Evolutionary conservation across 208 protist genomes (phyloP).

Genomic region (Leishmania tarentolae): DNA sequence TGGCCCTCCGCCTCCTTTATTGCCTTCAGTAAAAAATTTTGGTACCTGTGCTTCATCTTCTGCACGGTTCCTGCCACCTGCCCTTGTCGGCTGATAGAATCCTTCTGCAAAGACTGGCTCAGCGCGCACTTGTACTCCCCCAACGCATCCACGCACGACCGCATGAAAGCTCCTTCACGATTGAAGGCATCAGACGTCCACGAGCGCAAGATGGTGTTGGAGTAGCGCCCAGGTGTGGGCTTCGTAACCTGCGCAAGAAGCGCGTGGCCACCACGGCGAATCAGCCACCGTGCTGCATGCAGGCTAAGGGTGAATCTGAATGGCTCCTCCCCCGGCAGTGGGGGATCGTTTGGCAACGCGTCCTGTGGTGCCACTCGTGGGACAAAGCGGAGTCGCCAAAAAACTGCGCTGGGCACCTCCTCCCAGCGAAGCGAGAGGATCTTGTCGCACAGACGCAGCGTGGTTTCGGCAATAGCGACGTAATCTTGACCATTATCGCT

Average conservation of each 20-base stretch:
- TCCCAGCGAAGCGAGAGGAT: conserved; percentile 40
- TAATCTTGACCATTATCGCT: conserved; percentile 82
- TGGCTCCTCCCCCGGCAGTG: conserved; percentile 27
- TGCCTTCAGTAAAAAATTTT: conserved; percentile 51
- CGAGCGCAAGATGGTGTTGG: conserved; percentile 44
- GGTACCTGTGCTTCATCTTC: conserved; percentile 42
- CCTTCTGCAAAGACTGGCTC: conserved; percentile 41
- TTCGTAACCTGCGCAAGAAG: conserved; percentile 8
- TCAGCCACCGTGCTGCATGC: conserved; percentile 49
- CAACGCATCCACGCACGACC: conserved; percentile 46
- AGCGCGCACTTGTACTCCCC: conserved; percentile 61
- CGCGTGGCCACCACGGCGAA: conserved; percentile 14
- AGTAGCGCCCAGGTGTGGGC: conserved; percentile 12
- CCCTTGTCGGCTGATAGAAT: conserved; percentile 47
- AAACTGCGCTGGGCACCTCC: conserved; percentile 8
- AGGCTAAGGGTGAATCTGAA: conserved; percentile 40
- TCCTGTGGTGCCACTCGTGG: background rate
- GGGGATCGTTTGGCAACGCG: background rate
- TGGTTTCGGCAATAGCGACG: conserved; percentile 31
- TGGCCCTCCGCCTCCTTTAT: conserved; percentile 48
- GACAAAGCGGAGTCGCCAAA: conserved; percentile 29
- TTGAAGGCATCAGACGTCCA: conserved; percentile 58
- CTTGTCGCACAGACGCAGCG: conserved; percentile 19
- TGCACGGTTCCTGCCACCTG: conserved; percentile 48
- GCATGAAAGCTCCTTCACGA: conserved; percentile 60